Evolutionary conservation across 106 monocot species (phyloP).

Genomic region (Acorus gramineus): DNA sequence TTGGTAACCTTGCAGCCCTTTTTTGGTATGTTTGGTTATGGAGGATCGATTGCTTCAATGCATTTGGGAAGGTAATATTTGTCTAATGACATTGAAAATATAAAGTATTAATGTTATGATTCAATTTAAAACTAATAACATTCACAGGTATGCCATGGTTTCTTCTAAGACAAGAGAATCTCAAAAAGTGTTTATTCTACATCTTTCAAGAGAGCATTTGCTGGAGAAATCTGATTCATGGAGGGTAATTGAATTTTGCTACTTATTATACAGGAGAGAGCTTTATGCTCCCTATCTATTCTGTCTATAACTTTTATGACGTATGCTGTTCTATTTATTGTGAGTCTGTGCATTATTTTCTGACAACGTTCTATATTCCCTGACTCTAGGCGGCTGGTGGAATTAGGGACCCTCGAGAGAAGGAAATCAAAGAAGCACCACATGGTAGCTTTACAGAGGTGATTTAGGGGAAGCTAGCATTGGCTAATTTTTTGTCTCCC

Average conservation of each 20-base stretch:
- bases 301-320: no score
- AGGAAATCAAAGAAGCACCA: constrained; percentile 21
- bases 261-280: no score
- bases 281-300: no score
- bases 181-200: constrained; percentile 28
- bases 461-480: background rate
- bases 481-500: background rate
- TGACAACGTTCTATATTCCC: background rate
- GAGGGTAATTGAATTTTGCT: constrained; percentile 9
- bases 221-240: constrained; percentile 9
- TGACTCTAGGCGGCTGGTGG: constrained; percentile 26
- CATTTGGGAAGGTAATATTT: constrained; percentile 24
- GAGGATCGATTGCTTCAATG: constrained; percentile 31
- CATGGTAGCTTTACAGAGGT: constrained; percentile 38
- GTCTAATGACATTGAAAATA: background rate
- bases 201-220: constrained; percentile 24
- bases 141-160: constrained; percentile 13
- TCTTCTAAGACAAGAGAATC: constrained; percentile 29
- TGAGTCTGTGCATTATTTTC: no score
- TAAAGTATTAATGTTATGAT: no score
- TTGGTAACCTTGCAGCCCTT: constrained; percentile 24
- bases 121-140: no score
- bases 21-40: constrained; percentile 47
- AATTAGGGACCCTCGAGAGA: constrained; percentile 23
- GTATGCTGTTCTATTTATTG: no score